Conservation (phyloP, 2,329 filamentous ascomycete species). For the Pyrenochaeta sp. region DNA sequence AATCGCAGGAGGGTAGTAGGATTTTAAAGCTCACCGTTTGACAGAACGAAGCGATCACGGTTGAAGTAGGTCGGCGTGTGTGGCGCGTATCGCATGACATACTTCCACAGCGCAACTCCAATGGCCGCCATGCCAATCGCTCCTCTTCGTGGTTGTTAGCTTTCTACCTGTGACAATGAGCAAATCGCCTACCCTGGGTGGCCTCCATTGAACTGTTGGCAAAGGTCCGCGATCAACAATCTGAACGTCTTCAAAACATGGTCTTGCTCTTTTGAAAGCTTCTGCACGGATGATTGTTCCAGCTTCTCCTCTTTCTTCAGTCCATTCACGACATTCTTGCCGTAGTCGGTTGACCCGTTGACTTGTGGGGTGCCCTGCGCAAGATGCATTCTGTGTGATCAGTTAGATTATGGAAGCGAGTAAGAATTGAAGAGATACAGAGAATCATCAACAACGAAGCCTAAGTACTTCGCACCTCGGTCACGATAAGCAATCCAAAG, state of each 20-base stretch:
- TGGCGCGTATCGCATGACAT: conserved; percentile 68
- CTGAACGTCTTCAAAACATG: conserved; percentile 68
- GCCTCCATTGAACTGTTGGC: conserved; percentile 74
- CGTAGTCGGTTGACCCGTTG: conserved; percentile 31
- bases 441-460: neutral
- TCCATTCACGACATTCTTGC: conserved; percentile 32
- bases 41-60: conserved; percentile 69
- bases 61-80: conserved; percentile 65
- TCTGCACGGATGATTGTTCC: conserved; percentile 25
- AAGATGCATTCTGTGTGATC: conserved; percentile 23
- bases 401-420: neutral
- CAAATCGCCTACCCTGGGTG: conserved; percentile 66
- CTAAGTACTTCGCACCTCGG: neutral
- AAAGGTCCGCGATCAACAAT: conserved; percentile 71
- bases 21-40: conserved; percentile 55
- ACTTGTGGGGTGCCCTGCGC: conserved; percentile 18
- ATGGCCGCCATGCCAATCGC: conserved; percentile 71
- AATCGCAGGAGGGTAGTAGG: no score
- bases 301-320: conserved; percentile 34
- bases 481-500: neutral
- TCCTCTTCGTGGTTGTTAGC: conserved; percentile 45
- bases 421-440: neutral
- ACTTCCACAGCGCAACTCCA: conserved; percentile 68
- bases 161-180: neutral
- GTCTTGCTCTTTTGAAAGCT: conserved; percentile 51